phyloP scores from a whole-genome alignment of 345 rosid species.

The Acer negundo region DNA sequence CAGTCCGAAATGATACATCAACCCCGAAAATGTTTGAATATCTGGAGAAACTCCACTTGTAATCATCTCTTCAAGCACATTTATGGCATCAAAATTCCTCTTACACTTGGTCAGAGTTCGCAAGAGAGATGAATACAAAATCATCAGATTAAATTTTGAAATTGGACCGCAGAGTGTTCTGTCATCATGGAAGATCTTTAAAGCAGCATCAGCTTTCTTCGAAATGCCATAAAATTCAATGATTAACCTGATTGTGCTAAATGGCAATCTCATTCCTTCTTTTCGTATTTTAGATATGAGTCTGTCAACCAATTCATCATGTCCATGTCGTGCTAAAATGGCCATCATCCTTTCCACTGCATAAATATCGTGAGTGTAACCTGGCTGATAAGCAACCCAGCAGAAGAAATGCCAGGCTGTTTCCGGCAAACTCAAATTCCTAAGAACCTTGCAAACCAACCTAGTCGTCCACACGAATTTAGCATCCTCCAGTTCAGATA shows the following conservation, averaged over 20 bases:
- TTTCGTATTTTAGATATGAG: slow-evolving; percentile 61
- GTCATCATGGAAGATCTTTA: slow-evolving; percentile 66
- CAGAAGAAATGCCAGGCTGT: slow-evolving; percentile 90
- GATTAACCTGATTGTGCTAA: slow-evolving; percentile 71
- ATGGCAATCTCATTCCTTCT: slow-evolving; percentile 73
- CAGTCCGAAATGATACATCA: slow-evolving; percentile 74
- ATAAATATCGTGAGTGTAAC: slow-evolving; percentile 75
- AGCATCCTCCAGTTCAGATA: slow-evolving; percentile 59
- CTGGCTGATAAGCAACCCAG: slow-evolving; percentile 90
- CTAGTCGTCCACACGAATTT: slow-evolving; percentile 82
- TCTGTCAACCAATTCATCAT: slow-evolving; percentile 66
- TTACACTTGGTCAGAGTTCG: slow-evolving; percentile 77
- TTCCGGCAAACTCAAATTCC: slow-evolving; percentile 66
- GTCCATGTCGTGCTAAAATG: slow-evolving; percentile 68
- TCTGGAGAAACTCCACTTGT: slow-evolving; percentile 58
- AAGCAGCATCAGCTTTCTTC: slow-evolving; percentile 81
- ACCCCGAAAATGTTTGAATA: slow-evolving; percentile 83
- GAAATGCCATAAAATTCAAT: slow-evolving; percentile 87
- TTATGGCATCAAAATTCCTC: slow-evolving; percentile 63
- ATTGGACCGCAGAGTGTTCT: slow-evolving; percentile 56
- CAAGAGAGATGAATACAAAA: slow-evolving; percentile 75
- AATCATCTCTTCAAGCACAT: slow-evolving; percentile 76
- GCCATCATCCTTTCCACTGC: slow-evolving; percentile 79
- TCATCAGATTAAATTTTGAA: slow-evolving; percentile 59
- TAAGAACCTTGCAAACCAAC: slow-evolving; percentile 80